A percentile compares a stretch with the other conserved stretches of the same genome.
These are phyloP conservation scores for Aspergillus viridinutans DNA, from an alignment of 2,329 filamentous ascomycete species.

Conservation along the genomic window DNA sequence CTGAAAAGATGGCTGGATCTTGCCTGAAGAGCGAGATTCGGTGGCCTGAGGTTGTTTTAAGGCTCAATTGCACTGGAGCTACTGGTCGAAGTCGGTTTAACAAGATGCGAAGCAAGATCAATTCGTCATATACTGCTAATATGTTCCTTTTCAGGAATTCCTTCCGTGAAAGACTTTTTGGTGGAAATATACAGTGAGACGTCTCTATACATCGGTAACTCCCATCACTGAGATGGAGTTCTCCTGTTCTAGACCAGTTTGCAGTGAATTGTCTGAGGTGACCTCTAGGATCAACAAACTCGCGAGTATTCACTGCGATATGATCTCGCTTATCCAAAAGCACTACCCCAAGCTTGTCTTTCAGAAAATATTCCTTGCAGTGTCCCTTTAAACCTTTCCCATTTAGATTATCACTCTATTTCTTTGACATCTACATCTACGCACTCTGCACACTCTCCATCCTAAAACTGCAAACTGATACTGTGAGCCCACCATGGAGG, in stretches of 20 bases:
- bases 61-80: neutral
- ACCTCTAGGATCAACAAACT: neutral
- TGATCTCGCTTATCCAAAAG: neutral
- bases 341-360: neutral
- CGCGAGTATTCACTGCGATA: neutral
- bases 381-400: neutral
- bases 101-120: neutral
- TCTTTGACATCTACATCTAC: neutral
- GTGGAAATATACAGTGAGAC: neutral
- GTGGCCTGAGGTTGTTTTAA: neutral
- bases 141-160: neutral
- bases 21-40: neutral
- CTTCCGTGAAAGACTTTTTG: neutral
- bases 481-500: neutral
- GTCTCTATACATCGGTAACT: neutral
- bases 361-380: neutral
- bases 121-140: neutral
- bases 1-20: neutral
- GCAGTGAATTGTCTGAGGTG: neutral
- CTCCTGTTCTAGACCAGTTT: neutral
- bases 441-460: neutral
- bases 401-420: neutral
- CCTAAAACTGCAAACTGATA: neutral
- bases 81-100: neutral
- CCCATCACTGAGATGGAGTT: neutral